Conservation (phyloP, 306 rosid species). For the Fragaria iinumae region DNA sequence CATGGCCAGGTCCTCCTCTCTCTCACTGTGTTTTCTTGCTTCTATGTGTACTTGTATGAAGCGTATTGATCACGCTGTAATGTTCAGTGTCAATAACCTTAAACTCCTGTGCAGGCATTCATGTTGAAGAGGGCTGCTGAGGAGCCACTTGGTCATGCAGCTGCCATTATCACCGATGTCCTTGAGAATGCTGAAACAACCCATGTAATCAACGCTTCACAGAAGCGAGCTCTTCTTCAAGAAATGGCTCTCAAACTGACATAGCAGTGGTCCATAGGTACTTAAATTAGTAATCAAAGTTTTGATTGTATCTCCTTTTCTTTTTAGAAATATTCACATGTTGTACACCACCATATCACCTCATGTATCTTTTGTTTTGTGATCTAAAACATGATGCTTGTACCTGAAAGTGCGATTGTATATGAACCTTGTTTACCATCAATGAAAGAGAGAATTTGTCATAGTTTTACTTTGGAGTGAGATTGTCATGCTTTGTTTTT, state of each 20-base stretch:
- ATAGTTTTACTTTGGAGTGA: background rate
- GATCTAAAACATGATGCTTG: constrained; percentile 33
- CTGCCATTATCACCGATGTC: constrained; percentile 89
- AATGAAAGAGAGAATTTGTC: constrained; percentile 37
- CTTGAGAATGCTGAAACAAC: constrained; percentile 91
- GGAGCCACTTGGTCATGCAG: constrained; percentile 99
- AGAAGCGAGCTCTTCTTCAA: constrained; percentile 94
- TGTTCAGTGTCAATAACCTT: background rate
- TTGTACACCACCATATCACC: constrained; percentile 16
- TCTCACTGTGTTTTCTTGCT: constrained; percentile 7
- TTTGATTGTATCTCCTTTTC: constrained; percentile 37
- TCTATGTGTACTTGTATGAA: background rate
- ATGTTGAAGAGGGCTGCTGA: constrained; percentile 88
- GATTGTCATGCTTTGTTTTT: background rate
- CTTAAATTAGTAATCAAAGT: constrained; percentile 31
- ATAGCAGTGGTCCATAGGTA: constrained; percentile 31
- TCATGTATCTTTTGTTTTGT: constrained; percentile 27
- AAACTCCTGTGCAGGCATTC: constrained; percentile 61
- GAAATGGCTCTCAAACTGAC: constrained; percentile 92
- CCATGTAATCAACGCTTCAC: constrained; percentile 78
- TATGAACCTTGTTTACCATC: constrained; percentile 42
- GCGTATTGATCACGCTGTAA: background rate
- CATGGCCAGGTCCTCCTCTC: constrained; percentile 82
- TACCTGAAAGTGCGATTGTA: constrained; percentile 56
- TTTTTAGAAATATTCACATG: constrained; percentile 2